These are phyloP conservation scores for Nicotiana knightiana DNA, from an alignment of 257 asterid genomes.

Conservation along the genomic window DNA sequence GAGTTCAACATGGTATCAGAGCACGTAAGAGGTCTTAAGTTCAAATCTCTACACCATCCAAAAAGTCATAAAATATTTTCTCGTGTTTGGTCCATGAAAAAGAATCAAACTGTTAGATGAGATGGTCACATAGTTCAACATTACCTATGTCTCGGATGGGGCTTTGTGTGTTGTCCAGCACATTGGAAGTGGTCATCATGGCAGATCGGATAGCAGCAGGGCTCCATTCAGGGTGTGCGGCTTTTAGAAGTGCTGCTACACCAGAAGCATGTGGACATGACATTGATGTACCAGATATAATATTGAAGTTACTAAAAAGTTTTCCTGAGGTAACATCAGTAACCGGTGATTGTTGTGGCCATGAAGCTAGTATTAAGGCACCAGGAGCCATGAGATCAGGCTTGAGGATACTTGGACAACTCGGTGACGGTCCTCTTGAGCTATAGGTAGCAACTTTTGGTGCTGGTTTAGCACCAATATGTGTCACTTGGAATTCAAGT, in stretches of 20 bases:
- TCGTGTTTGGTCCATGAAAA: neutral
- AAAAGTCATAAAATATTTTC: neutral
- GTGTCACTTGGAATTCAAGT: slow-evolving; percentile 39
- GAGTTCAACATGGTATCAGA: neutral
- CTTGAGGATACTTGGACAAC: slow-evolving; percentile 56
- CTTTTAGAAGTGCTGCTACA: slow-evolving; percentile 53
- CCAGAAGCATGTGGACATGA: slow-evolving; percentile 73
- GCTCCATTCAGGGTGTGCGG: slow-evolving; percentile 57
- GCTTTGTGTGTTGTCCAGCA: slow-evolving; percentile 30
- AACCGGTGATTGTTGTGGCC: slow-evolving; percentile 33
- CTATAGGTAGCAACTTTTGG: slow-evolving; percentile 61
- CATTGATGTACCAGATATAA: slow-evolving; percentile 78
- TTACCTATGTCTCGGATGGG: slow-evolving; percentile 45
- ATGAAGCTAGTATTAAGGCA: slow-evolving; percentile 52
- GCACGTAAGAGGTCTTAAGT: neutral
- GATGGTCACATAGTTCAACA: neutral
- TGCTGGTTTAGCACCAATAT: slow-evolving; percentile 38
- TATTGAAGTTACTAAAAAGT: slow-evolving; percentile 43
- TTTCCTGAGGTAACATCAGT: slow-evolving; percentile 20
- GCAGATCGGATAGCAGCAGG: slow-evolving; percentile 70
- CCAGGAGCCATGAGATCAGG: slow-evolving; percentile 77
- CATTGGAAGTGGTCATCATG: slow-evolving; percentile 60
- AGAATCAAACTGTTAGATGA: neutral
- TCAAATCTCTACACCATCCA: neutral
- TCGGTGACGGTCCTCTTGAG: slow-evolving; percentile 75